Evolutionary conservation across 176 grass and related monocot genomes (phyloP).

Genomic region (Zoysia japonica): DNA sequence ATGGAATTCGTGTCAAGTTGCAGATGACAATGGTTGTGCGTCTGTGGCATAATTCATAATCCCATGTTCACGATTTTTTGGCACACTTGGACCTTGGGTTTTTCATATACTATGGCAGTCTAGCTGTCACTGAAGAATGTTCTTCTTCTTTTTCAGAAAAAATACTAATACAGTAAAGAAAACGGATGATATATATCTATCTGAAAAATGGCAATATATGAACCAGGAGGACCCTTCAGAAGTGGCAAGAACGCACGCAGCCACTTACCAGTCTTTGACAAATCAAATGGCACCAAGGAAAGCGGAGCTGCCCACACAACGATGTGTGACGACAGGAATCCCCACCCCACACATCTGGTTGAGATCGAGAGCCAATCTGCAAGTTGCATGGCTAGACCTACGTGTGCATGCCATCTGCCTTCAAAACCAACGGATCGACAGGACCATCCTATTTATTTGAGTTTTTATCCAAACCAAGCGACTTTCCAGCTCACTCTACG

Average conservation of each 20-base stretch:
- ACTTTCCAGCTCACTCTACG: slow-evolving; percentile 44
- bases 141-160: neutral
- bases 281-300: neutral
- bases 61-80: neutral
- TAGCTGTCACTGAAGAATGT: neutral
- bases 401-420: neutral
- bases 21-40: neutral
- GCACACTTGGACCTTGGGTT: neutral
- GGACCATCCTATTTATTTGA: neutral
- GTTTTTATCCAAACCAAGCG: slow-evolving; percentile 12
- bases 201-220: neutral
- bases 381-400: slow-evolving; percentile 15
- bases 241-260: neutral
- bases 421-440: neutral
- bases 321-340: slow-evolving; percentile 34
- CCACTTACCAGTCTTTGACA: neutral
- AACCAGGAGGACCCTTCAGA: neutral
- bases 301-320: slow-evolving; percentile 22
- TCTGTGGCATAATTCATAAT: neutral
- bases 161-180: neutral
- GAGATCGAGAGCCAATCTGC: slow-evolving; percentile 25
- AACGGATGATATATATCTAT: too few relatives aligned
- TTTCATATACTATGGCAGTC: neutral
- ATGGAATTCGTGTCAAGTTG: neutral
- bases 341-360: neutral